Percentiles rank a stretch among this genome's conserved stretches.
Evolutionary conservation across 768 basidiomycete species (phyloP).

Genomic region (Butyriboletus loyo): DNA sequence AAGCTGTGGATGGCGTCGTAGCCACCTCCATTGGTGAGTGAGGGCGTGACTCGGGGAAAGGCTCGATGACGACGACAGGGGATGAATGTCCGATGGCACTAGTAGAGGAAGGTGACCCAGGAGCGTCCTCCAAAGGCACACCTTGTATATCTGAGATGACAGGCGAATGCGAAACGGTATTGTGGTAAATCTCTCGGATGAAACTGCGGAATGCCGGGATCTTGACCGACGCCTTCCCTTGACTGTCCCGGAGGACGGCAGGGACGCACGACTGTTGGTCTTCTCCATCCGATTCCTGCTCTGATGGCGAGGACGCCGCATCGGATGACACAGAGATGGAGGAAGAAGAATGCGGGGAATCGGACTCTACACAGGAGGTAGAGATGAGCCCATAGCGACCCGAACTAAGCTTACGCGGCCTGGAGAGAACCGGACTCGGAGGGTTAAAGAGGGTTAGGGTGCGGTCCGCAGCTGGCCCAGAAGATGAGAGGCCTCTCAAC

Average conservation of each 20-base stretch:
- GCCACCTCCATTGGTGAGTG: slow-evolving; percentile 49
- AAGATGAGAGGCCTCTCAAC: slow-evolving; percentile 22
- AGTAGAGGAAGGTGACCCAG: slow-evolving; percentile 5
- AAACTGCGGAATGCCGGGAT: slow-evolving; percentile 33
- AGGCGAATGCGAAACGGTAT: slow-evolving; percentile 6
- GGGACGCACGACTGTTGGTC: slow-evolving; percentile 35
- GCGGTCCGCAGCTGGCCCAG: slow-evolving; percentile 18
- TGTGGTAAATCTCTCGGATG: slow-evolving; percentile 28
- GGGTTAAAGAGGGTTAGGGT: slow-evolving; percentile 17
- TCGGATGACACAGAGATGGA: slow-evolving; percentile 42
- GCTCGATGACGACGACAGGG: slow-evolving; percentile 15
- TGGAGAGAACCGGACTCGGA: slow-evolving; percentile 29
- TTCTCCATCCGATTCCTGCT: slow-evolving; percentile 54
- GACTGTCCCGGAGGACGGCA: slow-evolving; percentile 12
- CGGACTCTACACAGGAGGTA: slow-evolving; percentile 27
- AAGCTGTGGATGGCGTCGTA: slow-evolving; percentile 32
- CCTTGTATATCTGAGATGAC: slow-evolving; percentile 7
- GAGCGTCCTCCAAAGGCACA: slow-evolving; percentile 8
- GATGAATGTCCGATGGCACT: slow-evolving; percentile 9
- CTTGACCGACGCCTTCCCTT: slow-evolving; percentile 22
- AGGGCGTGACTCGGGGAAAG: slow-evolving; percentile 34
- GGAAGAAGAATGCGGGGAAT: slow-evolving; percentile 31
- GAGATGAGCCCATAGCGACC: slow-evolving; percentile 63
- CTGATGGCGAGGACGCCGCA: slow-evolving; percentile 28
- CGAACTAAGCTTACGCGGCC: slow-evolving; percentile 36